Evolutionary conservation across 495 filamentous ascomycete species (phyloP).

Genomic region (Staphylotrichum tortipilum): DNA sequence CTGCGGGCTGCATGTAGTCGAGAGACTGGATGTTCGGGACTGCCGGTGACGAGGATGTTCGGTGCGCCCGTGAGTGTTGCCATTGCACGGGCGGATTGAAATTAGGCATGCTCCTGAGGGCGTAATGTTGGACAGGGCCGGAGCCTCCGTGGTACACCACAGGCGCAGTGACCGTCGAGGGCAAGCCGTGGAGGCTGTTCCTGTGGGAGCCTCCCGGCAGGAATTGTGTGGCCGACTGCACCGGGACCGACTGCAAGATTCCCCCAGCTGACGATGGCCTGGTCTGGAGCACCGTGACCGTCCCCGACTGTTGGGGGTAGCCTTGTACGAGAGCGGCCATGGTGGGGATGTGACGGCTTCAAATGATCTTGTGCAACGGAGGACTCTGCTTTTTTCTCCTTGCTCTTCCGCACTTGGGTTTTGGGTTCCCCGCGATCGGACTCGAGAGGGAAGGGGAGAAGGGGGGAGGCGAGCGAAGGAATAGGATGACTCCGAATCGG

Average conservation of each 20-base stretch:
- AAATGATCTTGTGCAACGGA: no score
- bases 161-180: conserved; percentile 39
- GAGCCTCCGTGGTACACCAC: conserved; percentile 62
- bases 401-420: not conserved
- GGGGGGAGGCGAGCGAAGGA: conserved; percentile 1
- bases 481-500: not conserved
- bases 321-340: conserved; percentile 93
- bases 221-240: conserved; percentile 50
- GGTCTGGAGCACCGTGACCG: conserved; percentile 73
- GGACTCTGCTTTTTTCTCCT: no score
- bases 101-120: conserved; percentile 69
- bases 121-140: conserved; percentile 72
- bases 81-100: conserved; percentile 50
- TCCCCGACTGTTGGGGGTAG: conserved; percentile 72
- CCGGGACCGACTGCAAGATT: conserved; percentile 46
- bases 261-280: conserved; percentile 65
- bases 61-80: conserved; percentile 60
- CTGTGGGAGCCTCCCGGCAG: conserved; percentile 45
- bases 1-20: conserved; percentile 34
- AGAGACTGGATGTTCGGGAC: conserved; percentile 44
- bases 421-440: conserved; percentile 8
- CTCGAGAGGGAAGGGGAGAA: not conserved
- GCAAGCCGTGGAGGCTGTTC: conserved; percentile 52
- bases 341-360: no score
- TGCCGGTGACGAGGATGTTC: conserved; percentile 58